phyloP scores from a whole-genome alignment of 2,329 filamentous ascomycete species.

The Mycosphaerella arachidis region DNA sequence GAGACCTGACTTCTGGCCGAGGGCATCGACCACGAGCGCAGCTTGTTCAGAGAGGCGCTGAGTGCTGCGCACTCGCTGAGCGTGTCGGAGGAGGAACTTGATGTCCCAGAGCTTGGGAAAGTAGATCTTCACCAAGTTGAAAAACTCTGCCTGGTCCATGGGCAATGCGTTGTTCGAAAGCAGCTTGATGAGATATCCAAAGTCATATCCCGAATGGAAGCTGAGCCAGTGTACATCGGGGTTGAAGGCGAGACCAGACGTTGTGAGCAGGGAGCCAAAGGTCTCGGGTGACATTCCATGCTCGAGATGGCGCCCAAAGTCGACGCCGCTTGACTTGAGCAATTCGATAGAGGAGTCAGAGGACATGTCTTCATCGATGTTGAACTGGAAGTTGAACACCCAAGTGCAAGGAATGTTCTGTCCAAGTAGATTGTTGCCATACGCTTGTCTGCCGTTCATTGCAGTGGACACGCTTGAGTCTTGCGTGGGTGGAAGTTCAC shows the following conservation, averaged over 20 bases:
- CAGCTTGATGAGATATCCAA: constrained; percentile 93
- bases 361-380: constrained; percentile 93
- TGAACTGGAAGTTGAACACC: constrained; percentile 99
- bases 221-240: constrained; percentile 93
- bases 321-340: constrained; percentile 84
- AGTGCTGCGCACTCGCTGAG: constrained; percentile 49
- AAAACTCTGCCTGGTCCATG: constrained; percentile 84
- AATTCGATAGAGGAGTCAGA: constrained; percentile 92
- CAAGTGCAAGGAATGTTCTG: constrained; percentile 73
- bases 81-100: constrained; percentile 93
- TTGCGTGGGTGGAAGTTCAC: constrained; percentile 74
- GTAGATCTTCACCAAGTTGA: constrained; percentile 81
- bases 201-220: constrained; percentile 97
- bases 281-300: constrained; percentile 86
- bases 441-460: constrained; percentile 31
- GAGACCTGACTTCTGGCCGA: constrained; percentile 85
- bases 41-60: constrained; percentile 55
- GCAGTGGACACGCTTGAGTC: constrained; percentile 45
- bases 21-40: constrained; percentile 71
- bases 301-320: constrained; percentile 77
- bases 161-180: constrained; percentile 79
- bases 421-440: constrained; percentile 38
- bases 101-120: constrained; percentile 94
- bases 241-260: constrained; percentile 82
- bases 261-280: constrained; percentile 85